phyloP scores from a whole-genome alignment of 495 filamentous ascomycete species.

The Talaromyces adpressus region DNA sequence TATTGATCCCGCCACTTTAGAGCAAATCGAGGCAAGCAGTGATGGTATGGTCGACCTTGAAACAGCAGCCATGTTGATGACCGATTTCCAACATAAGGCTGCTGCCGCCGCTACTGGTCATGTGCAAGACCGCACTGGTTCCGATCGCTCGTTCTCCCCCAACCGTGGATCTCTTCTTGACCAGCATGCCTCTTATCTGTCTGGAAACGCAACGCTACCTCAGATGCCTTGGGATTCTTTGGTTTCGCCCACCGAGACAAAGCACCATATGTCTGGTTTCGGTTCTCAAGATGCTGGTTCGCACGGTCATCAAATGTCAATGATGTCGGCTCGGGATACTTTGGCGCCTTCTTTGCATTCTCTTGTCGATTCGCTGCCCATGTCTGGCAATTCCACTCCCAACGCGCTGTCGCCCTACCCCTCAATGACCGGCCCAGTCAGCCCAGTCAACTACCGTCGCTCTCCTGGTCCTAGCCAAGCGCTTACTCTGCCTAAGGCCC shows the following conservation, averaged over 20 bases:
- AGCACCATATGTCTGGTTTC: constrained; percentile 55
- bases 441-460: constrained; percentile 60
- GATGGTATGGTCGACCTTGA: constrained; percentile 97
- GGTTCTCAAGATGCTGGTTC: constrained; percentile 63
- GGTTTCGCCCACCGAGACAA: constrained; percentile 59
- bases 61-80: constrained; percentile 98
- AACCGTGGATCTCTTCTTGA: constrained; percentile 62
- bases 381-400: constrained; percentile 69
- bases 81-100: constrained; percentile 96
- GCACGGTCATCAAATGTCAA: constrained; percentile 54
- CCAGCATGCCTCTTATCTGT: constrained; percentile 62
- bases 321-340: constrained; percentile 53
- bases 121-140: constrained; percentile 62
- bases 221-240: constrained; percentile 89
- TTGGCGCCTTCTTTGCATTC: constrained; percentile 56
- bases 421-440: constrained; percentile 65
- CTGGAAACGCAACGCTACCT: constrained; percentile 70
- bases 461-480: constrained; percentile 60
- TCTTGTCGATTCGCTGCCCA: constrained; percentile 61
- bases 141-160: constrained; percentile 66
- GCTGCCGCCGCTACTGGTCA: constrained; percentile 73
- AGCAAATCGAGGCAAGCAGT: constrained; percentile 90
- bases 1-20: constrained; percentile 80
- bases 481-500: constrained; percentile 57
- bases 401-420: constrained; percentile 73